Base-by-base conservation (phyloP, 176 grass and related monocot species). In the Oropetium thomaeum region DNA sequence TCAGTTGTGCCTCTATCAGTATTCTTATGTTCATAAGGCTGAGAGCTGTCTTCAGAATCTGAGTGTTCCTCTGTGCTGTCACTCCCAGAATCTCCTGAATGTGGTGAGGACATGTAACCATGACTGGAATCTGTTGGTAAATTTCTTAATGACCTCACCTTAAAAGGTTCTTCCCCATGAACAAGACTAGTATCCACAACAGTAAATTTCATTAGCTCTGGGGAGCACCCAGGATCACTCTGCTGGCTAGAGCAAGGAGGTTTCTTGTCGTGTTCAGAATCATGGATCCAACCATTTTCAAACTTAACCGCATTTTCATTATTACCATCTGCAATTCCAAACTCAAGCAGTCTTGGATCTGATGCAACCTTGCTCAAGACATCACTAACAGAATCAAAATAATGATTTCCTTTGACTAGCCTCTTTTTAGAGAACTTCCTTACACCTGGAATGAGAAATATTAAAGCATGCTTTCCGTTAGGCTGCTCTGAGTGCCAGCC, bases 361-460 rank as follows among this genome's bases (percentile, higher is more conserved):
- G 87, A 98, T 62, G 91, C 91, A 65, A 98, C 91, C 83, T 94
- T 98, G 69, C 81, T 94, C 80, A 98, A 68, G 65, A 98, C 87
- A 94, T 98, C 96, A 22, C 81, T 92, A 62, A 98, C 89, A 47
- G 96, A 98, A 89, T 94, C 96, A 73, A 98, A 98, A 85, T 98
- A 98, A 71, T 98, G 96, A 81, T 92, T 79, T 82, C 96, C 96
- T 79, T 92, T 98, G 40, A 95, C 49, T 49, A 94, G 96, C 39
- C 85, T 87, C 71, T 90, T 91, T 83, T 84, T 88, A 29, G 81
- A 90, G 75, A 94, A 98, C 76, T 89, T 89, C 79, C 86, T 89
- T 66, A 94, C 85, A 62, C 91, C 88, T 63, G 96, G 96, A 75
- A 89, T 77, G 51, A 98, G 83, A 82, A 97, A 97, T 40, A 89